Evolutionary conservation across 2,329 filamentous ascomycete species (phyloP).

Genomic region (Pezicula neosporulosa): DNA sequence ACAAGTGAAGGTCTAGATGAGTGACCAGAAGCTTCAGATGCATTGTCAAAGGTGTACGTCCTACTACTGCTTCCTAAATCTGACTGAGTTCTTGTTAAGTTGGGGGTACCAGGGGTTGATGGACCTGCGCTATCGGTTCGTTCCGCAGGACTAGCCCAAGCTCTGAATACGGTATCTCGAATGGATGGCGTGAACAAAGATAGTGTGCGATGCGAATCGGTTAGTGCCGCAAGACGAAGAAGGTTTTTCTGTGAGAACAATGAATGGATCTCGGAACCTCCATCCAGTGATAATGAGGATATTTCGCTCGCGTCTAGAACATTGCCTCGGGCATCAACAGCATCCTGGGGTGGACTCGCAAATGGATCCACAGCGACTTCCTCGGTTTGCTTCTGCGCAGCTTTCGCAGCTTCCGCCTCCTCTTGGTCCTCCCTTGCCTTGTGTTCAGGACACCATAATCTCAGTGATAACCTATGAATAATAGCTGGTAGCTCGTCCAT

Average conservation of each 20-base stretch:
- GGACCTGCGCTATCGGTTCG: conserved; percentile 50
- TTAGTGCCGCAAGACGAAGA: conserved; percentile 75
- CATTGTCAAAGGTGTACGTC: conserved; percentile 72
- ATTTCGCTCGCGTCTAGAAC: conserved; percentile 72
- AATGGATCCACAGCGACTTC: conserved; percentile 68
- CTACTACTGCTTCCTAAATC: conserved; percentile 52
- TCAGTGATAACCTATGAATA: conserved; percentile 86
- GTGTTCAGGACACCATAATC: conserved; percentile 88
- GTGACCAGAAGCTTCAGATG: conserved; percentile 55
- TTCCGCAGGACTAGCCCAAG: conserved; percentile 81
- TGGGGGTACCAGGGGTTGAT: conserved; percentile 35
- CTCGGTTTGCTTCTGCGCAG: conserved; percentile 44
- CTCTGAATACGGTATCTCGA: conserved; percentile 83
- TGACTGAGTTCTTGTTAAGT: conserved; percentile 61
- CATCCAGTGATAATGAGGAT: conserved; percentile 74
- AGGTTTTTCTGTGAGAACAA: conserved; percentile 96
- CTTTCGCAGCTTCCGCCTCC: conserved; percentile 43
- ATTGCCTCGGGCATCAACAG: conserved; percentile 77
- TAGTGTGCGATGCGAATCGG: conserved; percentile 83
- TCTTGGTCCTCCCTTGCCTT: conserved; percentile 61
- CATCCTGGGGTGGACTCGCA: conserved; percentile 74
- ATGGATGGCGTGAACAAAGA: conserved; percentile 93
- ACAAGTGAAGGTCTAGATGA: conserved; percentile 67
- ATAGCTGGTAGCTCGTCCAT: conserved; percentile 98
- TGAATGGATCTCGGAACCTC: conserved; percentile 76